Conservation (phyloP, 441 rosid genomes). For the Manihot esculenta region DNA sequence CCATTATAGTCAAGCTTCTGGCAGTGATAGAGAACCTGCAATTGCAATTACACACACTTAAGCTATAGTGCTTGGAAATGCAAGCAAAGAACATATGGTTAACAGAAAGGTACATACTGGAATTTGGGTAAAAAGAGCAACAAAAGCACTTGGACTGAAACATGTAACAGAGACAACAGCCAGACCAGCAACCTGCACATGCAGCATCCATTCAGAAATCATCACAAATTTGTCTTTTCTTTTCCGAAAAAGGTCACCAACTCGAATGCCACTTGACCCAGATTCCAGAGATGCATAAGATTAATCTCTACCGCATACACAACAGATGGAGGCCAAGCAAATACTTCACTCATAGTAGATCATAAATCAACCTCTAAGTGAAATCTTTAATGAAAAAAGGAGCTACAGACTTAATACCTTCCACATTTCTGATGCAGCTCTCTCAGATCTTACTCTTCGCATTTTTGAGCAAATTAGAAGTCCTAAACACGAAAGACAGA, state of each 20-base stretch:
- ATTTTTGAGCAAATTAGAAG: constrained; percentile 53
- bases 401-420: constrained; percentile 42
- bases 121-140: constrained; percentile 52
- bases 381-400: constrained; percentile 8
- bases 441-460: constrained; percentile 66
- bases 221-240: not conserved
- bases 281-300: not conserved
- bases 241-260: not conserved
- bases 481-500: constrained; percentile 36
- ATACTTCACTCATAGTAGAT: not conserved
- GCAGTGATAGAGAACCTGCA: constrained; percentile 62
- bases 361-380: too few relatives aligned
- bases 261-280: not conserved
- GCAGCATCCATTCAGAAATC: constrained; percentile 9
- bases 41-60: constrained; percentile 14
- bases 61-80: constrained; percentile 6
- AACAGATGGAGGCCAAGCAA: not conserved
- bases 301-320: not conserved
- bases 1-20: constrained; percentile 29
- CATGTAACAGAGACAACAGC: constrained; percentile 57
- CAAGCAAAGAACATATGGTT: constrained; percentile 5
- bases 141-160: constrained; percentile 54
- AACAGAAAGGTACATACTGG: constrained; percentile 42
- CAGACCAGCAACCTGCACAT: constrained; percentile 62
- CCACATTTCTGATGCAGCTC: constrained; percentile 60